Conservation (phyloP, 305 asterid genomes). For the Euphrasia arctica region DNA sequence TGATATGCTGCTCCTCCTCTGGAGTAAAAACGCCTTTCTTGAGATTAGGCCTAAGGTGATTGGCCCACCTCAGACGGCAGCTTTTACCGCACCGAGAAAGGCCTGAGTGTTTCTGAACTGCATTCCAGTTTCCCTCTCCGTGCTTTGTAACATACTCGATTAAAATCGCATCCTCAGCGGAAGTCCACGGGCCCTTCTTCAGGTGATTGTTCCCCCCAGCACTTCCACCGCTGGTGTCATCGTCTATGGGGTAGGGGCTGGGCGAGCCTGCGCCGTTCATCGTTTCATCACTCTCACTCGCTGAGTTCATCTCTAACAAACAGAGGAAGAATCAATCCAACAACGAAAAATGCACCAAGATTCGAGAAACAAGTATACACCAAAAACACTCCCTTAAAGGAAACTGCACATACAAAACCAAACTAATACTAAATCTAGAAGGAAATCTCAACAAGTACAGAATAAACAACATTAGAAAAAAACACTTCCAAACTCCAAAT, state of each 20-base stretch:
- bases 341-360: constrained; percentile 3
- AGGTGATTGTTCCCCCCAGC: constrained; percentile 36
- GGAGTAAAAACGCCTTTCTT: constrained; percentile 58
- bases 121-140: constrained; percentile 82
- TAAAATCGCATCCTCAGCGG: constrained; percentile 61
- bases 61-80: constrained; percentile 83
- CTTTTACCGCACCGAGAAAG: constrained; percentile 88
- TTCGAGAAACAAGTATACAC: not conserved
- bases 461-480: not conserved
- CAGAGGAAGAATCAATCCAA: not conserved
- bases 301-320: constrained; percentile 36
- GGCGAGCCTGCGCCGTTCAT: constrained; percentile 35
- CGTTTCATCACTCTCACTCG: constrained; percentile 43
- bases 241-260: constrained; percentile 36
- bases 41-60: constrained; percentile 71
- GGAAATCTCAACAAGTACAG: not conserved
- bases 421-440: constrained; percentile 3
- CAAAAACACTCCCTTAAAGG: not conserved
- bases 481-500: not conserved
- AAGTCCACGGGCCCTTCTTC: constrained; percentile 81
- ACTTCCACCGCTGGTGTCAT: constrained; percentile 42
- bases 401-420: not conserved
- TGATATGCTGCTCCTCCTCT: constrained; percentile 62
- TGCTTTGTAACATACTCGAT: constrained; percentile 50
- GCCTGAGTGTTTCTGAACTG: constrained; percentile 61